Percentiles rank a stretch among this genome's conserved stretches.
Evolutionary conservation across 306 rosid genomes (phyloP).

Genomic region (Castanospermum australe): DNA sequence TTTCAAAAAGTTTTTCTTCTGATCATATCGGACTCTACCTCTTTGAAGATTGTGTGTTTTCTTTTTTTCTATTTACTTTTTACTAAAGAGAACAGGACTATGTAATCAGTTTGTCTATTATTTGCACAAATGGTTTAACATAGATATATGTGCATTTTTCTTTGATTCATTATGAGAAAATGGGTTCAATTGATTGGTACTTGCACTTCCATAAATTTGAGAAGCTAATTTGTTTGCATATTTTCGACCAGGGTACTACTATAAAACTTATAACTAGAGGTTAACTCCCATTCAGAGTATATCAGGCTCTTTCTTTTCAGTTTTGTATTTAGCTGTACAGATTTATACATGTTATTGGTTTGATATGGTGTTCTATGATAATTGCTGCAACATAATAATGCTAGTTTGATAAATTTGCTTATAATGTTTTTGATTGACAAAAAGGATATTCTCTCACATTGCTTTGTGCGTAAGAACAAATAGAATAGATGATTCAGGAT

Average conservation of each 20-base stretch:
- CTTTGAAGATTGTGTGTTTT: conserved; percentile 5
- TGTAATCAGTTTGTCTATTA: background rate
- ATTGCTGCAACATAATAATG: background rate
- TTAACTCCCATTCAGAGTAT: background rate
- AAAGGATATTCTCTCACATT: background rate
- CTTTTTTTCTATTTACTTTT: background rate
- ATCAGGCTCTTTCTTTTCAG: background rate
- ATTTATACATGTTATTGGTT: background rate
- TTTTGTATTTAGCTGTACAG: background rate
- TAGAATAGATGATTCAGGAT: background rate
- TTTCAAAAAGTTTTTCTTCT: conserved; percentile 13
- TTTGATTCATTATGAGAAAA: background rate
- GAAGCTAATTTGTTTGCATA: background rate
- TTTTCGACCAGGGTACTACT: background rate
- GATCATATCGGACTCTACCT: background rate
- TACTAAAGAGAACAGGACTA: background rate
- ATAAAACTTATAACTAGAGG: background rate
- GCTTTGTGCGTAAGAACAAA: background rate
- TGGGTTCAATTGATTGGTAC: background rate
- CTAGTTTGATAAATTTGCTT: background rate
- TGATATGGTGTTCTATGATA: background rate
- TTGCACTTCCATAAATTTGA: background rate
- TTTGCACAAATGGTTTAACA: background rate
- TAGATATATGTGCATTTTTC: background rate
- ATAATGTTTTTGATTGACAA: background rate